Conservation (phyloP, 1,284 basidiomycete species). For the Amylostereum areolatum region DNA sequence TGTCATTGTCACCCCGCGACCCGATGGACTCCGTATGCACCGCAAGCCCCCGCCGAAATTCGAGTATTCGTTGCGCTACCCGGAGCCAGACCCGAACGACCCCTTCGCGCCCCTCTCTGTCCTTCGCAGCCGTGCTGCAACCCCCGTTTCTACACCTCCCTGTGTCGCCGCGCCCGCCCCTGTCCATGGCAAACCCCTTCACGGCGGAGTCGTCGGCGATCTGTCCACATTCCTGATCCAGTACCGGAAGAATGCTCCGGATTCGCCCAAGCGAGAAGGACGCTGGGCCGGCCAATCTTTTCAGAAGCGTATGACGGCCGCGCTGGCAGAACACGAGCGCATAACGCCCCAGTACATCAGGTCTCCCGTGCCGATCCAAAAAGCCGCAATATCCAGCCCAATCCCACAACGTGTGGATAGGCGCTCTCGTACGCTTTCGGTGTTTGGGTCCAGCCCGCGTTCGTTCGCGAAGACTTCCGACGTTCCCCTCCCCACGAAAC, state of each 20-base stretch:
- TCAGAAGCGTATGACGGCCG: not conserved
- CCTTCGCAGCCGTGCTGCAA: conserved; percentile 29
- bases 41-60: conserved; percentile 44
- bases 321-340: not conserved
- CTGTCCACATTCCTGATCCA: not conserved
- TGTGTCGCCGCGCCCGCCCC: not conserved
- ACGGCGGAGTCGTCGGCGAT: not conserved
- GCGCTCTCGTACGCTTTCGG: not conserved
- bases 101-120: conserved; percentile 51
- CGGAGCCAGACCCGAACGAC: conserved; percentile 45
- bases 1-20: too few relatives aligned
- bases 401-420: too few relatives aligned
- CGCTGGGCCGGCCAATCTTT: too few relatives aligned
- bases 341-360: too few relatives aligned
- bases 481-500: not conserved
- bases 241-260: not conserved
- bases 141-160: conserved; percentile 6
- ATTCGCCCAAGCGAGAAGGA: not conserved
- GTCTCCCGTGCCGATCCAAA: too few relatives aligned
- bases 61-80: conserved; percentile 38
- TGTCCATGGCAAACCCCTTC: not conserved
- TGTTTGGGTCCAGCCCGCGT: not conserved
- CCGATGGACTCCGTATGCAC: conserved; percentile 22
- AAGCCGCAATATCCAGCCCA: too few relatives aligned
- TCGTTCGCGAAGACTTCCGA: not conserved